A percentile compares a stretch with the other conserved stretches of the same genome.
phyloP scores from a whole-genome alignment of 768 basidiomycete genomes.

The Crepidotus variabilis region DNA sequence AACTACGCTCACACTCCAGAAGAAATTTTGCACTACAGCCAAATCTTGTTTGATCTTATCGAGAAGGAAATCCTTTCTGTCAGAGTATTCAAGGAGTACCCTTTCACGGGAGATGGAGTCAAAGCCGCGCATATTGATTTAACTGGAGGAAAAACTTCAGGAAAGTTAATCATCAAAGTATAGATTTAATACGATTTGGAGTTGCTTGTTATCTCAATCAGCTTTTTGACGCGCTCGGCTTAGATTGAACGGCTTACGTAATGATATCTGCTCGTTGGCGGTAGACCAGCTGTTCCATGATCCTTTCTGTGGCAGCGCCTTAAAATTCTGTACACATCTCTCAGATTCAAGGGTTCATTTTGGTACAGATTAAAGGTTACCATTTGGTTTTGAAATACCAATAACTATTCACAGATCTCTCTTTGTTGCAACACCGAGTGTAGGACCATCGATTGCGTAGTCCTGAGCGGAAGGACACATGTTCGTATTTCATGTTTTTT shows the following conservation, averaged over 20 bases:
- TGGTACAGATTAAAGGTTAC: neutral
- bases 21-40: constrained; percentile 66
- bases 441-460: neutral
- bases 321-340: neutral
- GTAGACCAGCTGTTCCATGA: neutral
- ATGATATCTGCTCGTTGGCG: neutral
- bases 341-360: neutral
- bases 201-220: too few relatives aligned
- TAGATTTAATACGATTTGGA: constrained; percentile 11
- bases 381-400: neutral
- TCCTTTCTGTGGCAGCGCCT: neutral
- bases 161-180: constrained; percentile 84
- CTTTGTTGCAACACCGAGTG: neutral
- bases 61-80: constrained; percentile 59
- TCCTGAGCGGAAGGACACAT: neutral
- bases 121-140: constrained; percentile 77
- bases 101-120: constrained; percentile 79
- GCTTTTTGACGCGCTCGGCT: too few relatives aligned
- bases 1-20: constrained; percentile 74
- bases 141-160: constrained; percentile 70
- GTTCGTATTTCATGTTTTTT: neutral
- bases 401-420: neutral
- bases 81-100: constrained; percentile 72
- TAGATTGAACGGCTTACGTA: neutral
- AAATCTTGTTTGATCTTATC: constrained; percentile 60